A percentile compares a stretch with the other conserved stretches of the same genome.
phyloP scores from a whole-genome alignment of 2,329 filamentous ascomycete genomes.

The Exophiala xenobiotica region DNA sequence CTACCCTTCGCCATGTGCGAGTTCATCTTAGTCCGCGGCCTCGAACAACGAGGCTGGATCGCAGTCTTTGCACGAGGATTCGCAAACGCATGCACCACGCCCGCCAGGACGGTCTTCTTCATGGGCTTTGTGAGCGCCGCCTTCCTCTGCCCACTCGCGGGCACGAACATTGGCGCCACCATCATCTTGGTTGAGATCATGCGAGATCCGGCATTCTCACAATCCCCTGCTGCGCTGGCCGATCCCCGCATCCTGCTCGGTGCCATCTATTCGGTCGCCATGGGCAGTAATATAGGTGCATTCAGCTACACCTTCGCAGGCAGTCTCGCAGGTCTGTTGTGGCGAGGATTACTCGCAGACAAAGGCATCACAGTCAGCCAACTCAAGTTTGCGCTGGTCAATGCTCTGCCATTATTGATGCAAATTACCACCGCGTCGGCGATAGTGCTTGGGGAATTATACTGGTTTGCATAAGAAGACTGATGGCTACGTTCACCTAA shows the following conservation, averaged over 20 bases:
- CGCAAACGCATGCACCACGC: constrained; percentile 27
- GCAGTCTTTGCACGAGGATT: constrained; percentile 28
- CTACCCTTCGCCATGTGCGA: constrained; percentile 32
- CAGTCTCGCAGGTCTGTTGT: constrained; percentile 29
- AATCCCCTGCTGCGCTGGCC: constrained; percentile 12
- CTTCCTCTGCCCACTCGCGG: constrained; percentile 30
- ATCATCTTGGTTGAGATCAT: constrained; percentile 33
- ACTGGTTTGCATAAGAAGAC: constrained; percentile 26
- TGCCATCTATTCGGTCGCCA: constrained; percentile 28
- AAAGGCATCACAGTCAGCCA: constrained; percentile 29
- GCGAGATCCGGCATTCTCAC: constrained; percentile 24
- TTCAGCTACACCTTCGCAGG: constrained; percentile 32
- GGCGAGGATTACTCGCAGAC: constrained; percentile 26
- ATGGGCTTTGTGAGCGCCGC: constrained; percentile 29
- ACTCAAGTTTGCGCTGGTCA: constrained; percentile 28
- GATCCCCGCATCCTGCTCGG: constrained; percentile 22
- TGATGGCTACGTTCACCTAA: not conserved
- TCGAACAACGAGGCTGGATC: constrained; percentile 30
- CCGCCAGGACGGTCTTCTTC: constrained; percentile 28
- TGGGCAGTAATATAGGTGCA: constrained; percentile 32
- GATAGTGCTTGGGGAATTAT: constrained; percentile 28
- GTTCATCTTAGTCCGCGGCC: constrained; percentile 31
- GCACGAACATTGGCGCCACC: constrained; percentile 32
- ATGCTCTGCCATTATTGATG: constrained; percentile 28
- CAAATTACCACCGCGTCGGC: constrained; percentile 27